phyloP scores from a whole-genome alignment of 306 rosid genomes.

The Ochetophila trinervis region DNA sequence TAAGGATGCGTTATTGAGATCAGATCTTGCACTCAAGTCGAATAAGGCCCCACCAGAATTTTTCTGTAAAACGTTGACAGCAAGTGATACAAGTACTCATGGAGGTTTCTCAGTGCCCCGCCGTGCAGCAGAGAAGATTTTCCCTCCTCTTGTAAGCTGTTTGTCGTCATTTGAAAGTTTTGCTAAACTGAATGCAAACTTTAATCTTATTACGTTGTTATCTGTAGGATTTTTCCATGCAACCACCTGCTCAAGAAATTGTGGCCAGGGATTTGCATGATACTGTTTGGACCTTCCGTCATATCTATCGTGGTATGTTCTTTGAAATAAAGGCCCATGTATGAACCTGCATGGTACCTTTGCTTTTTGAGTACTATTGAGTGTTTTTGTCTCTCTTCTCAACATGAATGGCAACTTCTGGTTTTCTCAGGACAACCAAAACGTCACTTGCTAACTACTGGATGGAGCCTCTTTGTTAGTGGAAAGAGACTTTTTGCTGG shows the following conservation, averaged over 20 bases:
- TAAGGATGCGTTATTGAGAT: constrained; percentile 76
- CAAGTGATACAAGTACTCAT: constrained; percentile 98
- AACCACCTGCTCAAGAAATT: constrained; percentile 98
- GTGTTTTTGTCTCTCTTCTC: constrained; percentile 7
- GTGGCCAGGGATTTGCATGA: constrained; percentile 89
- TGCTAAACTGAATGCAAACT: constrained; percentile 9
- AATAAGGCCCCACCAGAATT: constrained; percentile 82
- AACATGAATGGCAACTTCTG: constrained; percentile 3
- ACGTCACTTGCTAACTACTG: constrained; percentile 95
- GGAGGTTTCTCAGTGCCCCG: constrained; percentile 99
- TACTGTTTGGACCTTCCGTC: constrained; percentile 83
- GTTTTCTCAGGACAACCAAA: constrained; percentile 84
- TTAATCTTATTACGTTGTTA: constrained; percentile 23
- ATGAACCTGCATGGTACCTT: neutral
- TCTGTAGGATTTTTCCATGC: constrained; percentile 73
- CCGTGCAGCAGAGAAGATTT: constrained; percentile 96
- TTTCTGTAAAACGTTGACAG: constrained; percentile 89
- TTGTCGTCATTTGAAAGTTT: constrained; percentile 1
- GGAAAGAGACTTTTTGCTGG: constrained; percentile 95
- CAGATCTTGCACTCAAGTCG: constrained; percentile 85
- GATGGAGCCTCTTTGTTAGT: constrained; percentile 93
- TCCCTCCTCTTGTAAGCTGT: constrained; percentile 75
- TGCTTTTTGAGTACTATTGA: neutral
- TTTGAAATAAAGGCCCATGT: neutral
- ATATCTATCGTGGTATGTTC: constrained; percentile 78